Evolutionary conservation across 2,329 filamentous ascomycete genomes (phyloP).

Genomic region (Berkeleyomyces basicola): DNA sequence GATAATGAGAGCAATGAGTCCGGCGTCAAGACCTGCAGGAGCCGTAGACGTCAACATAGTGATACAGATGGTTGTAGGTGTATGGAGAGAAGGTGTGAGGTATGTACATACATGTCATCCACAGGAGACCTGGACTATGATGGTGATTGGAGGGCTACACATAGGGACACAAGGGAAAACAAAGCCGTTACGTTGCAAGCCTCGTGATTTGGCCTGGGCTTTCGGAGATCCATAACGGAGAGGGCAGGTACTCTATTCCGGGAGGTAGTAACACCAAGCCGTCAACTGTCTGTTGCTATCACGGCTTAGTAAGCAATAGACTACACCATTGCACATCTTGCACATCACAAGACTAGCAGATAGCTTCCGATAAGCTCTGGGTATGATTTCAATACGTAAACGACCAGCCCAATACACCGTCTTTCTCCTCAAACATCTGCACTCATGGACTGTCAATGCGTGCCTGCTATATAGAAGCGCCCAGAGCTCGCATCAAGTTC

Average conservation of each 20-base stretch:
- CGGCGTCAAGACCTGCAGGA: constrained; percentile 6
- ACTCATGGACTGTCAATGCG: constrained; percentile 19
- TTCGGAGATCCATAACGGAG: background rate
- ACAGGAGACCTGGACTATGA: background rate
- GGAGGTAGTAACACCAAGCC: constrained; percentile 9
- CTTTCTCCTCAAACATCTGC: constrained; percentile 17
- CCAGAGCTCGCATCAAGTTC: constrained; percentile 34
- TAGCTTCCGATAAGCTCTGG: background rate
- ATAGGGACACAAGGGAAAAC: background rate
- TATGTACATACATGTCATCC: background rate
- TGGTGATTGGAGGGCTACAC: background rate
- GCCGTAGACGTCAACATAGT: background rate
- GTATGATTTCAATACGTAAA: constrained; percentile 11
- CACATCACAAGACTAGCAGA: background rate
- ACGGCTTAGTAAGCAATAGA: constrained; percentile 12
- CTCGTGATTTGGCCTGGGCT: background rate
- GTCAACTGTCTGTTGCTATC: background rate
- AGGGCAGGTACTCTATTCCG: background rate
- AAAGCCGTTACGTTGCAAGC: background rate
- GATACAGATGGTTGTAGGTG: background rate
- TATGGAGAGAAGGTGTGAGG: background rate
- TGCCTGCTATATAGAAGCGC: background rate
- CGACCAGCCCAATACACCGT: background rate
- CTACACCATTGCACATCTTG: constrained; percentile 3
- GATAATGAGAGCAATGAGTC: constrained; percentile 8